These are phyloP conservation scores for Pseudogymnoascus sp. DNA, from an alignment of 2,329 filamentous ascomycete genomes.

Conservation along the genomic window DNA sequence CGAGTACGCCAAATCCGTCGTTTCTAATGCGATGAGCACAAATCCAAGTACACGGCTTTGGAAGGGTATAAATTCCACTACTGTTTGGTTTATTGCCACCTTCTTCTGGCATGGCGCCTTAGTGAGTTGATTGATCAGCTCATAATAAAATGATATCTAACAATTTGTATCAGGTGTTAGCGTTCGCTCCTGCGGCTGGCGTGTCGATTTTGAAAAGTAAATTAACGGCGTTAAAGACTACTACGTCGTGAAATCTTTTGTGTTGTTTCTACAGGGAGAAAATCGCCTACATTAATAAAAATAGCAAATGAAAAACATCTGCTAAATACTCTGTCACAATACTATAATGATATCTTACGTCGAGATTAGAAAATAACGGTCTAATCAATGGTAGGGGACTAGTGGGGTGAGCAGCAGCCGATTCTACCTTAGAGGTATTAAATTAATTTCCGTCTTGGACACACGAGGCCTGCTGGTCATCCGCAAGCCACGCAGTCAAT, in stretches of 20 bases:
- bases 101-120: constrained; percentile 18
- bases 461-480: too few relatives aligned
- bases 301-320: background rate
- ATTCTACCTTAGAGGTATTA: too few relatives aligned
- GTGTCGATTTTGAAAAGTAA: background rate
- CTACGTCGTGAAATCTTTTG: background rate
- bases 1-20: constrained; percentile 18
- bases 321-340: background rate
- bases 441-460: too few relatives aligned
- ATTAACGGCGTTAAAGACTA: background rate
- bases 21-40: constrained; percentile 19
- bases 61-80: constrained; percentile 15
- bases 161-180: background rate
- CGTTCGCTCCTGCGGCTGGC: background rate
- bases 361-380: background rate
- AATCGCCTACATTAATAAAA: background rate
- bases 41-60: constrained; percentile 18
- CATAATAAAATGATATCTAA: background rate
- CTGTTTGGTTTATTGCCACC: constrained; percentile 17
- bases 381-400: background rate
- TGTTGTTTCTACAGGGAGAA: background rate
- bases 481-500: too few relatives aligned
- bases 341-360: background rate
- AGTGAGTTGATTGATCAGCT: constrained; percentile 12
- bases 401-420: too few relatives aligned